A percentile compares a stretch with the other conserved stretches of the same genome.
phyloP scores from a whole-genome alignment of 2,329 filamentous ascomycete genomes.

The Monosporascus ibericus region DNA sequence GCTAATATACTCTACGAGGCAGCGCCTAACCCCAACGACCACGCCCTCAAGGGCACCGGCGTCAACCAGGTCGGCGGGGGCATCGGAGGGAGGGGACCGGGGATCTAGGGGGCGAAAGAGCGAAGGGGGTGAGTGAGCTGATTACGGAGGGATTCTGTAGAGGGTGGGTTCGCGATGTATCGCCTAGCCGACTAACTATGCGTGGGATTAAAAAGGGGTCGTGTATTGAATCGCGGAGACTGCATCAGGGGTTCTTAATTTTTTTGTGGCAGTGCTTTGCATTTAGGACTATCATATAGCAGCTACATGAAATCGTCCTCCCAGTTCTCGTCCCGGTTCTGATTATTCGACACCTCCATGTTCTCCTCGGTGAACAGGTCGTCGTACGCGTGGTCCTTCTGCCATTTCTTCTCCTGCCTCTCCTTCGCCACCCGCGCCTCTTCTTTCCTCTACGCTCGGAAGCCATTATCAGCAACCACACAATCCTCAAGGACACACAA shows the following conservation, averaged over 20 bases:
- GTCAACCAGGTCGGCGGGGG: slow-evolving; percentile 50
- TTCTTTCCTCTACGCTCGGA: slow-evolving; percentile 59
- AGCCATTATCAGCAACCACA: no score
- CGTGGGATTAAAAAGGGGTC: no score
- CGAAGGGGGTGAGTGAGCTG: background rate
- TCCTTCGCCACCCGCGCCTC: slow-evolving; percentile 69
- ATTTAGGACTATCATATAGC: background rate
- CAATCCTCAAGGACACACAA: no score
- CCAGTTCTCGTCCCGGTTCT: slow-evolving; percentile 71
- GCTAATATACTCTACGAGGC: slow-evolving; percentile 88
- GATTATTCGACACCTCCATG: slow-evolving; percentile 73
- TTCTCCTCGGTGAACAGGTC: slow-evolving; percentile 82
- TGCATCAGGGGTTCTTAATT: background rate
- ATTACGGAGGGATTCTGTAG: background rate
- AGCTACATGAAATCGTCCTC: slow-evolving; percentile 88
- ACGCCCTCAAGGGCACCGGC: slow-evolving; percentile 57
- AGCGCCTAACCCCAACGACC: slow-evolving; percentile 85
- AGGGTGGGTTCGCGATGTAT: background rate
- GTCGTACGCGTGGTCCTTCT: slow-evolving; percentile 97
- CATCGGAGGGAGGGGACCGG: slow-evolving; percentile 39
- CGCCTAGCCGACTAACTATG: background rate
- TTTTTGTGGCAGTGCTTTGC: background rate
- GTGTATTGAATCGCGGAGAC: no score
- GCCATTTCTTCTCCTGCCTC: slow-evolving; percentile 82
- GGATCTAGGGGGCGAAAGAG: slow-evolving; percentile 15